Conservation (phyloP, 305 asterid species). For the Fraxinus dipetala region DNA sequence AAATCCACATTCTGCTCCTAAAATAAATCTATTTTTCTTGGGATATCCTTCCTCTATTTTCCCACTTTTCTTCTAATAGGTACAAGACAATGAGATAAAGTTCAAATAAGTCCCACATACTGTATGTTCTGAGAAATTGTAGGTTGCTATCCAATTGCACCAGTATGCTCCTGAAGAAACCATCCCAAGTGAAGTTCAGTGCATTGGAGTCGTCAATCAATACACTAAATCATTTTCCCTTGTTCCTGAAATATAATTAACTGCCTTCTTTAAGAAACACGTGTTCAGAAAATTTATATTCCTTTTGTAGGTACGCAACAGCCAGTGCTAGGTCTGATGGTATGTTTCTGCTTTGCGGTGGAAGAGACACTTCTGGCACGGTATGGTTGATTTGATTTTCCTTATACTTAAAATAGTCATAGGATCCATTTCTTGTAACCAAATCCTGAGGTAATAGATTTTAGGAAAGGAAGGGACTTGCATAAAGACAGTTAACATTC, state of each 20-base stretch:
- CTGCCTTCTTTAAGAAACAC: constrained; percentile 4
- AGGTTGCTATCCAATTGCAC: neutral
- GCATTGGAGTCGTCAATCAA: neutral
- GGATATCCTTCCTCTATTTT: neutral
- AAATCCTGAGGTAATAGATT: constrained; percentile 1
- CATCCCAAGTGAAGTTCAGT: neutral
- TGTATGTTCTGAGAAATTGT: neutral
- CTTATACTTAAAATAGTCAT: constrained; percentile 16
- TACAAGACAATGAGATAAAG: neutral
- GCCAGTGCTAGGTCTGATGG: constrained; percentile 99
- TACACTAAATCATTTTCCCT: neutral
- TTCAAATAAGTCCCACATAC: neutral
- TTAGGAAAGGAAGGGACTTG: constrained; percentile 12
- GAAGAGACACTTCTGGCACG: constrained; percentile 90
- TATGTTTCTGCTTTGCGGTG: constrained; percentile 98
- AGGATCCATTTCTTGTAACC: constrained; percentile 9
- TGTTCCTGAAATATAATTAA: neutral
- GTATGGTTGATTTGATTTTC: constrained; percentile 45
- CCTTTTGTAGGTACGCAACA: constrained; percentile 82
- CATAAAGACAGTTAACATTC: neutral
- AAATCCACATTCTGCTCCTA: neutral
- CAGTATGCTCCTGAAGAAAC: neutral
- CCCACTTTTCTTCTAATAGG: neutral
- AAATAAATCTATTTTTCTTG: neutral
- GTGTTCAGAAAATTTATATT: neutral